Evolutionary conservation across 225 moss, liverwort and hornwort species (phyloP).

Genomic region (Takakia lepidozioides): DNA sequence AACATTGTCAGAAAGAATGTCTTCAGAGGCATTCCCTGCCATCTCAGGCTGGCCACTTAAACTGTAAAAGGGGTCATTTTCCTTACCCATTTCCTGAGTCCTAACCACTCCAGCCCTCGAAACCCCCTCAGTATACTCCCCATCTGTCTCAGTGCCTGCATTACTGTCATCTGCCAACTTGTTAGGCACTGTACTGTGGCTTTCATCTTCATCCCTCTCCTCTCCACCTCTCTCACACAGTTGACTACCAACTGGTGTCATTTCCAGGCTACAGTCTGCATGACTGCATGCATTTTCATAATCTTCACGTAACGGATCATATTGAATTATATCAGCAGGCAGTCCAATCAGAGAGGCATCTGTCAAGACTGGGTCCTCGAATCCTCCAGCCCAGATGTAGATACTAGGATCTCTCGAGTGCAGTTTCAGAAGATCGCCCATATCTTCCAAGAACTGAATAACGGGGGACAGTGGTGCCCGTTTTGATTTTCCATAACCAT

Average conservation of each 20-base stretch:
- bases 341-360: slow-evolving; percentile 61
- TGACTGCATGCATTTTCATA: slow-evolving; percentile 12
- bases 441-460: slow-evolving; percentile 52
- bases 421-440: slow-evolving; percentile 50
- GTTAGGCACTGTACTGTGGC: neutral
- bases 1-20: no score
- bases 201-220: neutral
- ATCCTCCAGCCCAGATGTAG: slow-evolving; percentile 46
- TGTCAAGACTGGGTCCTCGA: slow-evolving; percentile 40
- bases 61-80: no score
- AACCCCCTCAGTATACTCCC: neutral
- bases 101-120: no score
- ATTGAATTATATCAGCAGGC: slow-evolving; percentile 55
- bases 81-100: neutral
- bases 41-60: no score
- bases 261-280: neutral
- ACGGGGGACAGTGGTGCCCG: slow-evolving; percentile 43
- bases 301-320: slow-evolving; percentile 40
- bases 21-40: no score
- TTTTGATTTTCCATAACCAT: slow-evolving; percentile 62
- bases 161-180: neutral
- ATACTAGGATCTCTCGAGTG: slow-evolving; percentile 25
- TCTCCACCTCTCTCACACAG: neutral
- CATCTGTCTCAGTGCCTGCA: neutral
- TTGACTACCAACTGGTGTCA: neutral